These are phyloP conservation scores for Trametes cingulata DNA, from an alignment of 768 basidiomycete species.

Conservation along the genomic window DNA sequence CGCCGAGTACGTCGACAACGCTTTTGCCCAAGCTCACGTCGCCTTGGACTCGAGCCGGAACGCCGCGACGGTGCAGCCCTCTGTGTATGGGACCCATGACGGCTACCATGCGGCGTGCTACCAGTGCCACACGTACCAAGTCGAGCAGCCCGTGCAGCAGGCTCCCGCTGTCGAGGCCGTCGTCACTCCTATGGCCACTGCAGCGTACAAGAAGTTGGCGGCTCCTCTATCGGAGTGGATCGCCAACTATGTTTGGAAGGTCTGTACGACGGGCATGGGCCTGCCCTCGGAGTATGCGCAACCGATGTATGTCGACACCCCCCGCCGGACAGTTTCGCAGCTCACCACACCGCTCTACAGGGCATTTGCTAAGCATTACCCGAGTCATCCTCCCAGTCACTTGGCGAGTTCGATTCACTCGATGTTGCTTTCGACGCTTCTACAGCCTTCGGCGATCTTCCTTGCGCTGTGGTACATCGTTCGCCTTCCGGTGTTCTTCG, in stretches of 20 bases:
- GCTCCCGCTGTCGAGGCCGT: slow-evolving; percentile 44
- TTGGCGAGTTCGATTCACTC: slow-evolving; percentile 68
- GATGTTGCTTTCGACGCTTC: slow-evolving; percentile 71
- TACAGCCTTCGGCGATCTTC: slow-evolving; percentile 80
- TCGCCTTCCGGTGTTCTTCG: slow-evolving; percentile 70
- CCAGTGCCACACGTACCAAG: slow-evolving; percentile 25
- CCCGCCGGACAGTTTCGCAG: background rate
- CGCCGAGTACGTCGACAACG: slow-evolving; percentile 73
- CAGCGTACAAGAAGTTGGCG: slow-evolving; percentile 68
- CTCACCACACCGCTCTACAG: slow-evolving; percentile 7
- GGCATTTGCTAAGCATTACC: slow-evolving; percentile 38
- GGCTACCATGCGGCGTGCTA: slow-evolving; percentile 32
- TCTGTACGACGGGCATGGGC: slow-evolving; percentile 70
- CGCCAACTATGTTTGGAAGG: slow-evolving; percentile 79
- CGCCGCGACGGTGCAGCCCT: slow-evolving; percentile 9
- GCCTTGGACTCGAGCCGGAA: slow-evolving; percentile 4
- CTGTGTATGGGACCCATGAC: slow-evolving; percentile 23
- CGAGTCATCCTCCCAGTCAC: slow-evolving; percentile 50
- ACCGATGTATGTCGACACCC: slow-evolving; percentile 49
- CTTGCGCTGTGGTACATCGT: slow-evolving; percentile 83
- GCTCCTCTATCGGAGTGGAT: slow-evolving; percentile 82
- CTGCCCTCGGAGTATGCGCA: slow-evolving; percentile 55
- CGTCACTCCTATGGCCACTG: slow-evolving; percentile 50
- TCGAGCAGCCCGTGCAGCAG: slow-evolving; percentile 34
- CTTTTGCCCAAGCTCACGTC: slow-evolving; percentile 45